phyloP scores from a whole-genome alignment of 176 grass and related monocot genomes.

The Lolium perenne region DNA sequence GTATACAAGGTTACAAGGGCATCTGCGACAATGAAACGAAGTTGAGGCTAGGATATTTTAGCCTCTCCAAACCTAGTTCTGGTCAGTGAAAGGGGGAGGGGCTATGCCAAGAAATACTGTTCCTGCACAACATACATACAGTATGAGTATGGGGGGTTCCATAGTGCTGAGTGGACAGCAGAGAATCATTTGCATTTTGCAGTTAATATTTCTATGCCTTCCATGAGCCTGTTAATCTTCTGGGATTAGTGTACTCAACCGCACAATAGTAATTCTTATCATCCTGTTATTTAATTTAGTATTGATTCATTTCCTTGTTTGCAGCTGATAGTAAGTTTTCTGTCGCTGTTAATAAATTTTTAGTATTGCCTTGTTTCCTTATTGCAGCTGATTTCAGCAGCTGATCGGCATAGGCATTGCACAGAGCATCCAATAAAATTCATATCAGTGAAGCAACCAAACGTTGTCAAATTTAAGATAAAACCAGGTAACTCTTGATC shows the following conservation, averaged over 20 bases:
- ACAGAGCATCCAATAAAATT: slow-evolving; percentile 99
- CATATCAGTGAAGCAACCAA: slow-evolving; percentile 82
- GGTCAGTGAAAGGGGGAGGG: no score
- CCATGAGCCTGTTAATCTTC: not conserved
- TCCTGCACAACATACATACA: no score
- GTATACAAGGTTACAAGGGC: no score
- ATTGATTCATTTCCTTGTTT: slow-evolving; percentile 21
- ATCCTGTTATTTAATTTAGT: slow-evolving; percentile 14
- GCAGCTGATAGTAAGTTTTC: slow-evolving; percentile 34
- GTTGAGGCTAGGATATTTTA: no score
- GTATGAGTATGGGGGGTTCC: not conserved
- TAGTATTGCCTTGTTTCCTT: slow-evolving; percentile 3
- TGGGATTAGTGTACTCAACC: slow-evolving; percentile 5
- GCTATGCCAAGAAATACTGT: not conserved
- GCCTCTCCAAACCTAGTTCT: no score
- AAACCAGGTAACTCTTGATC: slow-evolving; percentile 70
- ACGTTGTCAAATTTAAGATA: slow-evolving; percentile 95
- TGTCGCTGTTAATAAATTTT: not conserved
- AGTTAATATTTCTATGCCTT: not conserved
- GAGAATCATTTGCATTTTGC: slow-evolving; percentile 14
- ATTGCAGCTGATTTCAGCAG: slow-evolving; percentile 86
- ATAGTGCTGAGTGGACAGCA: not conserved
- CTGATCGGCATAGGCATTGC: slow-evolving; percentile 81
- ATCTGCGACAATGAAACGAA: no score
- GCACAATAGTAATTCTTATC: not conserved